Evolutionary conservation across 306 rosid genomes (phyloP).

Genomic region (Astragalus membranaceus): DNA sequence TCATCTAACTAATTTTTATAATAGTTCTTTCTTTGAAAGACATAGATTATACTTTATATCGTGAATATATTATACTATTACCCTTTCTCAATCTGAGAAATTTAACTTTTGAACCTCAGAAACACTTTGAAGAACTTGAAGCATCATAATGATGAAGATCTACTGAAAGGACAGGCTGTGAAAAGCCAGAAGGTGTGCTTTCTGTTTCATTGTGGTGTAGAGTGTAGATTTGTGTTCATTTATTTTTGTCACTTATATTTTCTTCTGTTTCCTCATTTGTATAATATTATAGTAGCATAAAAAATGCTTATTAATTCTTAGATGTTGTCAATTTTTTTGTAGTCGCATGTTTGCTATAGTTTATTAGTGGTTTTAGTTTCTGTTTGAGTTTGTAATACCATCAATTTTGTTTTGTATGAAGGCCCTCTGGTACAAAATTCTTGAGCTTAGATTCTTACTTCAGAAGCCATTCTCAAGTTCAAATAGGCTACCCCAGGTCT

Average conservation of each 20-base stretch:
- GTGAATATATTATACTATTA: neutral
- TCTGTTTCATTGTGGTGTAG: neutral
- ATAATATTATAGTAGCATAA: neutral
- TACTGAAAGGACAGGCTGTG: conserved; percentile 81
- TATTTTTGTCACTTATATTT: neutral
- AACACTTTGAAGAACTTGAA: conserved; percentile 66
- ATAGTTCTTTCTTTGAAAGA: neutral
- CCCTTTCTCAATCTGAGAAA: neutral
- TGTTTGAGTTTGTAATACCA: neutral
- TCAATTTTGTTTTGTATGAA: conserved; percentile 21
- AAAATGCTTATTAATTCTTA: neutral
- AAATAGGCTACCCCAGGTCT: conserved; percentile 85
- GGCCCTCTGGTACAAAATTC: conserved; percentile 90
- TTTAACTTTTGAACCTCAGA: conserved; percentile 30
- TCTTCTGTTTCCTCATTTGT: neutral
- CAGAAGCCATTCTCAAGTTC: conserved; percentile 79
- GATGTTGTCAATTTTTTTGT: neutral
- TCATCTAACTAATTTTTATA: neutral
- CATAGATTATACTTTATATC: neutral
- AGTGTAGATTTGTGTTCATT: neutral
- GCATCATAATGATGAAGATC: conserved; percentile 77
- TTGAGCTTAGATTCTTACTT: conserved; percentile 74
- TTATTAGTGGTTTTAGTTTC: neutral
- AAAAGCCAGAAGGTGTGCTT: conserved; percentile 72
- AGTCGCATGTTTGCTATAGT: neutral